phyloP scores from a whole-genome alignment of 2,329 filamentous ascomycete genomes.

The Cercospora sojina region DNA sequence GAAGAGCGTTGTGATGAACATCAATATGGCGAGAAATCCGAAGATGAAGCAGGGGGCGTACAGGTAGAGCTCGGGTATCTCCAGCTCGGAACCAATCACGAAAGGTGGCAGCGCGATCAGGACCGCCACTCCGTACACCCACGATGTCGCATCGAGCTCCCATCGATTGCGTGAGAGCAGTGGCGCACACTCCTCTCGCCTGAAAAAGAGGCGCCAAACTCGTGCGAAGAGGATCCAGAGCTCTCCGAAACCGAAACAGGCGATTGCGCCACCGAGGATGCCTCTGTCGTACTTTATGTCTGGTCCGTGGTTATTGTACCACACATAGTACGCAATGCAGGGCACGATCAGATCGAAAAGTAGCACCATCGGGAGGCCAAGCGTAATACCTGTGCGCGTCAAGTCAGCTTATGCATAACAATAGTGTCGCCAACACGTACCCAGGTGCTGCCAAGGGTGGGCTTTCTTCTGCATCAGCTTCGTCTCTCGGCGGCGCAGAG shows the following conservation, averaged over 20 bases:
- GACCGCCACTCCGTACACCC: constrained; percentile 36
- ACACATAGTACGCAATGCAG: constrained; percentile 37
- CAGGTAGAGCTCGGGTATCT: constrained; percentile 34
- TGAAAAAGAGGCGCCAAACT: constrained; percentile 31
- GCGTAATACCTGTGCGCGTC: constrained; percentile 30
- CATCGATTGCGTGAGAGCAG: constrained; percentile 32
- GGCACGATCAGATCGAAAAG: constrained; percentile 36
- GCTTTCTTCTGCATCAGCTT: constrained; percentile 33
- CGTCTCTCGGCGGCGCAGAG: constrained; percentile 28
- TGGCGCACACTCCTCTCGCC: constrained; percentile 34
- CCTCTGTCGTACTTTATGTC: constrained; percentile 31
- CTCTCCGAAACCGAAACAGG: constrained; percentile 36
- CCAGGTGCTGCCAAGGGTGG: constrained; percentile 32
- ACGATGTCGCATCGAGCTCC: constrained; percentile 38
- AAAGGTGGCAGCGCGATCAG: constrained; percentile 35
- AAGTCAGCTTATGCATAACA: background rate
- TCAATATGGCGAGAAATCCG: constrained; percentile 33
- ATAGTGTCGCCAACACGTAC: constrained; percentile 5
- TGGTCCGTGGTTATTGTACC: constrained; percentile 30
- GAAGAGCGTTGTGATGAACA: constrained; percentile 33
- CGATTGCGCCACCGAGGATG: constrained; percentile 35
- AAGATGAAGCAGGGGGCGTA: constrained; percentile 37
- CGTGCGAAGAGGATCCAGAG: constrained; percentile 37
- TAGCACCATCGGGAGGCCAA: constrained; percentile 35
- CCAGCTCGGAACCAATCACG: constrained; percentile 30